Base-by-base conservation (phyloP, 148 eudicot genomes). In the Bassia scoparia region DNA sequence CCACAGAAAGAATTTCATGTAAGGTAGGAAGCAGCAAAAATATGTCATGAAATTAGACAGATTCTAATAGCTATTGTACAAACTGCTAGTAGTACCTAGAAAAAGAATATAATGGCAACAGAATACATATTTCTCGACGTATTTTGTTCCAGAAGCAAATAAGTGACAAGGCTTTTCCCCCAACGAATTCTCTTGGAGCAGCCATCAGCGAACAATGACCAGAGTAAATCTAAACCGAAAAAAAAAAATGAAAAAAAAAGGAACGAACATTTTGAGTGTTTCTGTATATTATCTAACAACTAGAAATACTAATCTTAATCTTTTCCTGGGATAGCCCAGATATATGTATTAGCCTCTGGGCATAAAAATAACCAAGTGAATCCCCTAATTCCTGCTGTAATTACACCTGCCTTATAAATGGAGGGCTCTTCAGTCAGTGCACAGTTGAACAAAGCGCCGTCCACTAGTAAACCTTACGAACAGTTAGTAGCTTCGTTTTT, bases 151-250 rank as follows among this genome's bases (percentile, higher is more conserved):
- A 15, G 16, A 31, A 38, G 29, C 26, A 71, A 48, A 58, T 66
- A 61, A 65, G 67, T 49, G 26, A 70, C 18, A 71, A 81, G 78
- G 30, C 72, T 70, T 84, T 84, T 73, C 84, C 84, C 56, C 82
- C 72, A 44, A 70, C 67, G 49, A 66, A 72, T 67, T 72, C 71
- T 55, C 71, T 55, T 68, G 72, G 78, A 75, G 78, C 78, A 43
- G 72, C 72, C 78, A 43, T 66, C 44, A 33, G 48, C 49, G 34
- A 67, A 49, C 29, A 52, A 55, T 24, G 59, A 48, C 56, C 49
- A 18, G 29, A 69, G 65, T 61, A 61, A 73, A 58, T 43, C 41
- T 52, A 46, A 73, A 53, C 18, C 63, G 49, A 24, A 27, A 27
- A 77, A 74, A 33, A 52, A 55, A 53, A 26, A 61, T 24, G 34